These are phyloP conservation scores for Beauveria sp. DNA, from an alignment of 2,329 filamentous ascomycete species.

Conservation along the genomic window DNA sequence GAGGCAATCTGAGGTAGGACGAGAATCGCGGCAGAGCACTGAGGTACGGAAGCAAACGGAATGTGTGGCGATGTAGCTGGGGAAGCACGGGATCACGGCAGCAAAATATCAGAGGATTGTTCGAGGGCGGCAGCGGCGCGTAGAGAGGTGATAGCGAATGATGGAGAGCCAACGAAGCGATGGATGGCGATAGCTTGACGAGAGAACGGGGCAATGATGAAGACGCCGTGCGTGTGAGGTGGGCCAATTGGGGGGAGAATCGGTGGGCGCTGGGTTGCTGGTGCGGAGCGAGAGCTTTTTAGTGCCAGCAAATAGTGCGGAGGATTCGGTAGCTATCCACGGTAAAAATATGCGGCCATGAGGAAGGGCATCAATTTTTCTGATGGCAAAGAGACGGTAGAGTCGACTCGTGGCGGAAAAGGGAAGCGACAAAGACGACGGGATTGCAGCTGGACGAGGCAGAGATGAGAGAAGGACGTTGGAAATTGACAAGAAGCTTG, in stretches of 20 bases:
- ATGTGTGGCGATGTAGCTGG: conserved; percentile 2
- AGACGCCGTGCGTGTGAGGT: not conserved
- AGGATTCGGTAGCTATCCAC: not conserved
- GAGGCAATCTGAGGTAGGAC: not conserved
- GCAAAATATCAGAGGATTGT: not conserved
- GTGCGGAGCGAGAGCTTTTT: conserved; percentile 6
- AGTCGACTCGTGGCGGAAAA: too few species aligned
- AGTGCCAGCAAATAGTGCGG: not conserved
- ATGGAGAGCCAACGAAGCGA: not conserved
- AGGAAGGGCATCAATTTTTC: too few species aligned
- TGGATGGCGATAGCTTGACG: not conserved
- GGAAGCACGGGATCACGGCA: conserved; percentile 1
- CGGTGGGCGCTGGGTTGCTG: not conserved
- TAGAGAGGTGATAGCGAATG: not conserved
- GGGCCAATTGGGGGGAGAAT: conserved; percentile 10
- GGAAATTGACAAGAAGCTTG: not conserved
- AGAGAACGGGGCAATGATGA: conserved; percentile 5
- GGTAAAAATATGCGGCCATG: not conserved
- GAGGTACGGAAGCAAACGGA: conserved; percentile 2
- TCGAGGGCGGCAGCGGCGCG: not conserved
- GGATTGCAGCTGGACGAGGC: too few species aligned
- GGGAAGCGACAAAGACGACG: too few species aligned
- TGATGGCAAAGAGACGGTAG: not conserved
- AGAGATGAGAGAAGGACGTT: not conserved
- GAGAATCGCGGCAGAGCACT: not conserved